phyloP scores from a whole-genome alignment of 2,329 filamentous ascomycete genomes.

The Fusarium musae region DNA sequence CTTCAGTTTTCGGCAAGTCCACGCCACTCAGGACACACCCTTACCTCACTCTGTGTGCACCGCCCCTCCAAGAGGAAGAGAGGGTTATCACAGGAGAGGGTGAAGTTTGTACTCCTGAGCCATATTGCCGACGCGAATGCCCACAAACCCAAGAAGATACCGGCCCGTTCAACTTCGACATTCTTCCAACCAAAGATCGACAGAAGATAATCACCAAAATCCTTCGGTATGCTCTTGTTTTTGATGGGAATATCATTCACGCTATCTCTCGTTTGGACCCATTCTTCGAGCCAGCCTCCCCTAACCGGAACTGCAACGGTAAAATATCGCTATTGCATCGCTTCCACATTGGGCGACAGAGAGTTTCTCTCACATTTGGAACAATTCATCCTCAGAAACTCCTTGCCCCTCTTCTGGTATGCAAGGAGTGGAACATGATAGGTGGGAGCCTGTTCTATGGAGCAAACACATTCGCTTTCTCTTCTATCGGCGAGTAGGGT shows the following conservation, averaged over 20 bases:
- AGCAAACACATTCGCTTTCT: slow-evolving; percentile 62
- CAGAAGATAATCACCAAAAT: too few species aligned
- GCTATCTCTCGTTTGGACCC: slow-evolving; percentile 59
- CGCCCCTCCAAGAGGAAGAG: background rate
- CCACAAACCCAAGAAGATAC: too few species aligned
- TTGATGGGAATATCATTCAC: slow-evolving; percentile 51
- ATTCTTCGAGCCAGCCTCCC: slow-evolving; percentile 29
- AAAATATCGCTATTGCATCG: slow-evolving; percentile 46
- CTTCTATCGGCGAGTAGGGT: slow-evolving; percentile 63
- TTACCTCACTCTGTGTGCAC: slow-evolving; percentile 4
- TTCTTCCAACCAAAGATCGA: too few species aligned
- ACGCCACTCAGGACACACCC: slow-evolving; percentile 22
- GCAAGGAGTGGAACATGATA: slow-evolving; percentile 53
- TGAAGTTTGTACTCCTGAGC: background rate
- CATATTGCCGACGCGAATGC: background rate
- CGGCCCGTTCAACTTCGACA: too few species aligned
- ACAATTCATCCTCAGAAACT: slow-evolving; percentile 50
- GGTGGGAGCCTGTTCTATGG: slow-evolving; percentile 60
- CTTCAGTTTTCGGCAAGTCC: background rate
- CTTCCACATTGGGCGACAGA: slow-evolving; percentile 52
- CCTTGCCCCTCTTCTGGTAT: slow-evolving; percentile 54
- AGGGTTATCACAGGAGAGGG: background rate
- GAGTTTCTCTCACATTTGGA: slow-evolving; percentile 46
- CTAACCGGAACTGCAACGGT: background rate
- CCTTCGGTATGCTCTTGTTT: slow-evolving; percentile 47